Evolutionary conservation across 2,329 filamentous ascomycete genomes (phyloP), one percentile per base, ranked within the genome.

Genomic region (Trichoderma sp.): DNA sequence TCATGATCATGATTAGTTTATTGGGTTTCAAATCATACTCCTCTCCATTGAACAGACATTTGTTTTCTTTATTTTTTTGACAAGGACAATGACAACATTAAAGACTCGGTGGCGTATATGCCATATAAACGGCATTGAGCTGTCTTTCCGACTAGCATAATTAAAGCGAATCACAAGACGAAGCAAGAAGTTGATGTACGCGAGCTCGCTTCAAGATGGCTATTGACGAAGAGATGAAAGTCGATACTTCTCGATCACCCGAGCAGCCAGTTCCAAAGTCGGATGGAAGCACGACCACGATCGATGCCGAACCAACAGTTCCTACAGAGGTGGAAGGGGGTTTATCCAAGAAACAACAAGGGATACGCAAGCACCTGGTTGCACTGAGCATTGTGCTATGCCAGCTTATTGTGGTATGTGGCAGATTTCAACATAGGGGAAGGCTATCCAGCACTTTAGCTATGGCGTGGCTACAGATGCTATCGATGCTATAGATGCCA

Each of bases 331-430:
- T 5, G 18, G 61, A 34, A 21, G 61, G 32, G 3, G 26, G 46
- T 49, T 37, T 24, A 3, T 14, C 24, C 8, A 66, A 66, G 26
- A 26, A n/a, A 14, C 6, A 66, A 14, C 18, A 46, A 28, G 61
- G 61, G 6, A 13, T 56, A 8, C 61, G 52, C 34, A 54, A 66
- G 37, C 61, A 66, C 37, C 18, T 56, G 26, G 34, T 66, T 30
- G 61, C 61, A 18, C 14, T 66, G n/a, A 66, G 52, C 52, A 56
- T 66, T n/a, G 61, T 66, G 61, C 52, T 66, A 8, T 66, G 61
- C 32, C 61, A 66, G 30, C 61, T 66, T 18, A 52, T 66, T 24
- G 61, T 66, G 51, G 61, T 66, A 56, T 56, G 61, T 66, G 16
- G 54, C 24, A 13, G 32, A 21, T 24, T 5, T 24, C 1, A 34